Conservation (phyloP, 208 protist species). For the Leishmania martiniquensis region DNA sequence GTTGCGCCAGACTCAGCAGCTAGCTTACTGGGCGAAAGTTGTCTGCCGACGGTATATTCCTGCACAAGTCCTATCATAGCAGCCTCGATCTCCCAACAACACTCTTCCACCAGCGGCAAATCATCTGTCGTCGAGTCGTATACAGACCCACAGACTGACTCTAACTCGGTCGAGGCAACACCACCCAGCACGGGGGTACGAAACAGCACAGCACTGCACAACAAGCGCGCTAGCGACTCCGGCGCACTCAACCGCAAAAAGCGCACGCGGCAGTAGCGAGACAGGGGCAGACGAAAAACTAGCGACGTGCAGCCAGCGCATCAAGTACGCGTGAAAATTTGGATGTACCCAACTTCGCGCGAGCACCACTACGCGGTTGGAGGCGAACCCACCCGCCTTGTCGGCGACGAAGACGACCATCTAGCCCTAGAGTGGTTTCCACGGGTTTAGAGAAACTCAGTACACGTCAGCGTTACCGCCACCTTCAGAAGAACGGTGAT, state of each 20-base stretch:
- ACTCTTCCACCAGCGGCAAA: not conserved
- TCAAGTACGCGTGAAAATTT: slow-evolving; percentile 10
- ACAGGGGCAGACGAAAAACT: not conserved
- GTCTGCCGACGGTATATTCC: not conserved
- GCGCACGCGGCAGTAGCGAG: not conserved
- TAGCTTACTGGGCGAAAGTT: not conserved
- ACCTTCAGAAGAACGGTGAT: not conserved
- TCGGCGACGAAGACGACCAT: not conserved
- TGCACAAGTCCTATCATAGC: not conserved
- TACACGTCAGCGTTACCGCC: not conserved
- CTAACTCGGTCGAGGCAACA: slow-evolving; percentile 5
- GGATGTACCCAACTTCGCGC: not conserved
- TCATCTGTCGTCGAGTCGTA: too few species aligned
- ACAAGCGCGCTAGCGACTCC: slow-evolving; percentile 12
- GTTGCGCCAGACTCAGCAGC: not conserved
- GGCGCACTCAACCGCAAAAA: slow-evolving; percentile 6
- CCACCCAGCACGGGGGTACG: slow-evolving; percentile 14
- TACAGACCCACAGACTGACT: slow-evolving; percentile 7
- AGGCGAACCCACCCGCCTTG: not conserved
- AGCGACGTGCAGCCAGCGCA: slow-evolving; percentile 14
- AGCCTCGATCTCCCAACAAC: not conserved
- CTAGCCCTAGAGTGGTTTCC: not conserved
- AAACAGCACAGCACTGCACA: slow-evolving; percentile 7
- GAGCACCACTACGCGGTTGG: not conserved
- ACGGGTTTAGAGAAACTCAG: not conserved